Conservation (phyloP, 768 basidiomycete genomes). For the Trametes cingulata region DNA sequence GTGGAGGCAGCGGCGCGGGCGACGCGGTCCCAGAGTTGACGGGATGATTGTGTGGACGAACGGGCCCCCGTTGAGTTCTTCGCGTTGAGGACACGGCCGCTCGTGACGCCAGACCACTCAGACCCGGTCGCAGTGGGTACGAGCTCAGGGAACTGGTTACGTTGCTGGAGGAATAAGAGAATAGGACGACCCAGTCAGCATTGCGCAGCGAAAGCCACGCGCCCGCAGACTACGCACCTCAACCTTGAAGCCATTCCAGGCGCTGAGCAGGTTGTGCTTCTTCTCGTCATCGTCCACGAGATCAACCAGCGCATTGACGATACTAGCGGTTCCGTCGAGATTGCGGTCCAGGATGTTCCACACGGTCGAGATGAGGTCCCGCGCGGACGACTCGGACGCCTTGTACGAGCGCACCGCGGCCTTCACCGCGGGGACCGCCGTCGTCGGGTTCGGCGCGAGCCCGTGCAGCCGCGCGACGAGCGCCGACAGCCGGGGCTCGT, state of each 20-base stretch:
- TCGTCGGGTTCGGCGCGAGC: conserved; percentile 56
- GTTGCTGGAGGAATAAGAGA: conserved; percentile 64
- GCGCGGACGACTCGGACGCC: conserved; percentile 72
- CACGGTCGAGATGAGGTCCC: conserved; percentile 86
- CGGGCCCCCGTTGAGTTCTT: conserved; percentile 71
- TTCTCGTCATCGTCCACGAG: conserved; percentile 84
- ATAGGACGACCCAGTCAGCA: background rate
- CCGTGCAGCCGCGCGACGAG: conserved; percentile 65
- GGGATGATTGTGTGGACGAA: conserved; percentile 55
- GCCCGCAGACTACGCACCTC: conserved; percentile 54
- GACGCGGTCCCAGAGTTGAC: conserved; percentile 84
- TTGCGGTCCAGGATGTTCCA: conserved; percentile 73
- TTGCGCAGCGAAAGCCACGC: background rate
- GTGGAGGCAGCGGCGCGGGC: conserved; percentile 70
- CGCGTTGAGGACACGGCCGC: conserved; percentile 81
- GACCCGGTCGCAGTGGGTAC: conserved; percentile 56
- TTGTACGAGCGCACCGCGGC: conserved; percentile 80
- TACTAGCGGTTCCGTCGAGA: conserved; percentile 72
- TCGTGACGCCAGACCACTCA: conserved; percentile 77
- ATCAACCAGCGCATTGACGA: conserved; percentile 74
- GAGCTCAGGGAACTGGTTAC: conserved; percentile 82
- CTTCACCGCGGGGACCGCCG: conserved; percentile 62
- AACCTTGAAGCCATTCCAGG: conserved; percentile 83
- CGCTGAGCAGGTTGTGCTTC: conserved; percentile 67
- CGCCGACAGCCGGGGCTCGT: conserved; percentile 54